Base-by-base conservation (phyloP, 768 basidiomycete genomes). In the Butyriboletus loyo region DNA sequence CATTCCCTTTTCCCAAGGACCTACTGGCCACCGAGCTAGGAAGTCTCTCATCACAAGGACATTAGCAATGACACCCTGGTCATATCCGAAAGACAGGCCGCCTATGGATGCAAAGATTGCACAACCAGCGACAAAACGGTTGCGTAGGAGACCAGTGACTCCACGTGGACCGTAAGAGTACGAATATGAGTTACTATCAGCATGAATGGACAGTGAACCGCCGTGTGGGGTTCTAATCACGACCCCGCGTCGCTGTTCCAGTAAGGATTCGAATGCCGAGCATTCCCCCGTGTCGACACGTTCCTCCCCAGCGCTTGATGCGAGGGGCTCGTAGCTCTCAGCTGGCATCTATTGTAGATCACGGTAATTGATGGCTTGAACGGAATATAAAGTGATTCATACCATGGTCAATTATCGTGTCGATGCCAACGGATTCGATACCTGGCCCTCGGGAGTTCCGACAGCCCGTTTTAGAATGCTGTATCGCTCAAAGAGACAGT, bases 61-160 rank as follows among this genome's bases (percentile, higher is more conserved):
- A 65, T 92, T 92, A 3, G 90, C 87, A 57, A 92, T 89, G 50
- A 91, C 89, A 34, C 89, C 89, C 63, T 91, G 89, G 60, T 90
- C 89, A 62, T 91, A 91, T 9, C 89, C 89, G 66, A 91, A 91
- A 14, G 85, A 82, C 50, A 90, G 64, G 0, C 88, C 88, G 1
- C 89, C 89, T 59, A 91, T 80, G 10, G 84, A 86, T 1, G 85
- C 89, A 57, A 90, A 89, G 43, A 85, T 72, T 5, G 85, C 87
- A 54, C 87, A 90, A 2, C 82, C 70, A 8, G 85, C 67, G 5
- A 84, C 79, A 57, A 85, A 87, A 51, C 74, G 77, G 64, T 89
- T 91, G 55, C 77, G 78, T 41, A 77, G 63, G 15, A 91, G 74
- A 10, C 89, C 89, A 3, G 74, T 59, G 10, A 89, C 58, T 1